Evolutionary conservation across 2,329 filamentous ascomycete genomes (phyloP).

Genomic region (Microcyclospora tardicrescens): DNA sequence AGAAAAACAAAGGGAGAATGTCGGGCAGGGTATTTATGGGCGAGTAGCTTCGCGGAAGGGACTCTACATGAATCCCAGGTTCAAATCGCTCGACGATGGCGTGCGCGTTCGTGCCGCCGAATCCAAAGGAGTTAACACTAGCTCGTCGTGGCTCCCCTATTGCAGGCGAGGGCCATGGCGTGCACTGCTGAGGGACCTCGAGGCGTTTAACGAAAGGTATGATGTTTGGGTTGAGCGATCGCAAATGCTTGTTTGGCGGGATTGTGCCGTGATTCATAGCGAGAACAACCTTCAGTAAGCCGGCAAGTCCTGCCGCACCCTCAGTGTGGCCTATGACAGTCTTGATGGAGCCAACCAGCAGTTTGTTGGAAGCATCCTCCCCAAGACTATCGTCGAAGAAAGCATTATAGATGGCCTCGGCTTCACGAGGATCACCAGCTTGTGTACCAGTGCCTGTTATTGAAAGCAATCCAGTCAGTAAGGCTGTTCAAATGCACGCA

Average conservation of each 20-base stretch:
- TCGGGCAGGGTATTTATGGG: neutral
- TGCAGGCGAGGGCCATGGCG: slow-evolving; percentile 16
- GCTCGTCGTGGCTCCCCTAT: neutral
- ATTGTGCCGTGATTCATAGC: slow-evolving; percentile 13
- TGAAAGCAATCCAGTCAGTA: too few relatives aligned
- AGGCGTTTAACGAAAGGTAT: slow-evolving; percentile 4
- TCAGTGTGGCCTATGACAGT: slow-evolving; percentile 8
- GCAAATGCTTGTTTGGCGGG: slow-evolving; percentile 7
- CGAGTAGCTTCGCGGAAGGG: neutral
- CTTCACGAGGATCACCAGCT: slow-evolving; percentile 4
- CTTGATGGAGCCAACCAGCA: slow-evolving; percentile 5
- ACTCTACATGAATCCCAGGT: too few relatives aligned
- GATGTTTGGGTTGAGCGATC: slow-evolving; percentile 14
- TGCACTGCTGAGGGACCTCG: slow-evolving; percentile 3
- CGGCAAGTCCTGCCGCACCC: slow-evolving; percentile 5
- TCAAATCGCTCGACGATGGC: slow-evolving; percentile 7
- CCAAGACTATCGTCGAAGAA: neutral
- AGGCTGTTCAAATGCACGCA: neutral
- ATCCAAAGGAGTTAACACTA: slow-evolving; percentile 11
- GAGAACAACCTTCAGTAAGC: slow-evolving; percentile 8
- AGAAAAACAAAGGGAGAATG: neutral
- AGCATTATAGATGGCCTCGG: slow-evolving; percentile 4
- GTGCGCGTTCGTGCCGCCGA: slow-evolving; percentile 15
- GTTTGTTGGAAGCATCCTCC: neutral
- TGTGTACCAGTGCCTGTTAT: slow-evolving; percentile 7